Evolutionary conservation across 2,329 filamentous ascomycete species (phyloP), one percentile per base, ranked within the genome.

Genomic region (Botrytis squamosa): DNA sequence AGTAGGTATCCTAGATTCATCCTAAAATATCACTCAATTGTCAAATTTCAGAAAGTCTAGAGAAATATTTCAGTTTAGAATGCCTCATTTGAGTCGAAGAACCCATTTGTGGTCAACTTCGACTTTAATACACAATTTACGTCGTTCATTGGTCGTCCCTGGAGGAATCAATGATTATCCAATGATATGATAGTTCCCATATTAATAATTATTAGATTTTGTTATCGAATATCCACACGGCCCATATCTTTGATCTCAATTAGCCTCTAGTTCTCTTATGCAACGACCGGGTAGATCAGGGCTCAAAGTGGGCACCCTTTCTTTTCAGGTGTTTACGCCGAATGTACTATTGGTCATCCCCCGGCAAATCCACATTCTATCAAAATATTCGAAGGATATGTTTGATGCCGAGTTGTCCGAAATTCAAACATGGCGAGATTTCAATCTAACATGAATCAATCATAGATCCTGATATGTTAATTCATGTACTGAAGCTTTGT

Each of bases 251-350:
- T 29, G 52, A 55, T 68, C 46, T 68, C 36, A 57, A 42, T 20
- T 57, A 7, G 3, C 18, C 40, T 57, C 49, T 68, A 68, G 66
- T 14, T 33, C 29, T 66, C 12, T 22, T 4, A 68, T 68, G 25
- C 66, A 57, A 42, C 49, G 25, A 29, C 25, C 1, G 36, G 63
- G 36, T 33, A 38, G 36, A 57, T 40, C 46, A 67, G 46, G 65
- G 46, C 36, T 22, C 40, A n/a, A n/a, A 38, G 66, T 57, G 49
- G 66, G 40, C 55, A 33, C 8, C 25, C 8, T 42, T 14, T 57
- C 25, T 57, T 68, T 55, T 68, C 46, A 22, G 66, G 49, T 57
- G 25, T 68, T 52, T 68, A 5, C 65, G 25, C 65, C 65, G 65
- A 68, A 29, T 29, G 65, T 29, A 55, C 36, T 42, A 40, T 22